Evolutionary conservation across 768 basidiomycete genomes (phyloP).

Genomic region (Austroboletus eburneus): DNA sequence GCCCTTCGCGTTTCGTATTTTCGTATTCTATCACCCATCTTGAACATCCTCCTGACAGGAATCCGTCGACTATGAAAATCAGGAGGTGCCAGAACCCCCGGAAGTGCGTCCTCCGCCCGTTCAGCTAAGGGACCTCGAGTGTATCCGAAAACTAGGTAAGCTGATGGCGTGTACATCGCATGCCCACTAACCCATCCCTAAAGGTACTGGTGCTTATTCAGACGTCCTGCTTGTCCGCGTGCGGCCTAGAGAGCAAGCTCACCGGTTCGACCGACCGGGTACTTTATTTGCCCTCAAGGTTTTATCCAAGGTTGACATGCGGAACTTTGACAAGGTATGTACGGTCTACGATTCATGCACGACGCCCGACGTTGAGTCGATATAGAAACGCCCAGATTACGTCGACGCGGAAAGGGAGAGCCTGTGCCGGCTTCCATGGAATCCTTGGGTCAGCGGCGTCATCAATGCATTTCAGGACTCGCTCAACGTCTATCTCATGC

Average conservation of each 20-base stretch:
- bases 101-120: conserved; percentile 37
- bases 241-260: conserved; percentile 25
- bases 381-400: conserved; percentile 24
- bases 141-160: conserved; percentile 38
- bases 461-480: conserved; percentile 44
- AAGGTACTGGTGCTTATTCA: conserved; percentile 41
- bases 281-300: conserved; percentile 47
- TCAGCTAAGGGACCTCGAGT: conserved; percentile 39
- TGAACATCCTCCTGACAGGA: no score
- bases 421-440: conserved; percentile 46
- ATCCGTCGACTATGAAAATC: no score
- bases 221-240: conserved; percentile 40
- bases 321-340: conserved; percentile 30
- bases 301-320: conserved; percentile 34
- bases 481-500: conserved; percentile 44
- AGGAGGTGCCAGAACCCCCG: conserved; percentile 22
- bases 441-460: conserved; percentile 48
- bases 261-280: conserved; percentile 33
- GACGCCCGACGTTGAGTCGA: background rate
- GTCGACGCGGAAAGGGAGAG: conserved; percentile 40
- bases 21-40: no score
- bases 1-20: no score
- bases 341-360: background rate
- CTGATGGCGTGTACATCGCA: background rate
- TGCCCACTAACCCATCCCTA: conserved; percentile 1